Percentiles rank a stretch among this genome's conserved stretches.
These are phyloP conservation scores for Suhomyces terraborum DNA, from an alignment of 1,139 yeast species.

Conservation along the genomic window DNA sequence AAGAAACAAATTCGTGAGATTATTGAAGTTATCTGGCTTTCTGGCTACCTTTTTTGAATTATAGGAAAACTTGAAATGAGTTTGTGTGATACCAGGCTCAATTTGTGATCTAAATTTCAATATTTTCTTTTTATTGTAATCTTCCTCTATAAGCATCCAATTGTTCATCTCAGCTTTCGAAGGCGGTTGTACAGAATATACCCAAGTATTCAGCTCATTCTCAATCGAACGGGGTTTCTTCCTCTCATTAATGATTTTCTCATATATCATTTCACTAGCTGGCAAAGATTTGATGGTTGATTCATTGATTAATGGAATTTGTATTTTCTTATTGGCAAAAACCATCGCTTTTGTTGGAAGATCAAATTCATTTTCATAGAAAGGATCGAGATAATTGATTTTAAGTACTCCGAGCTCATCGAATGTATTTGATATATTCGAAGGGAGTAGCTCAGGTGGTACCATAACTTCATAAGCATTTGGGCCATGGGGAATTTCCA, in stretches of 20 bases:
- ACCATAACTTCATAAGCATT: conserved; percentile 23
- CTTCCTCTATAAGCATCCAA: conserved; percentile 26
- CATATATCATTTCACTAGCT: conserved; percentile 17
- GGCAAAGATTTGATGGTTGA: conserved; percentile 17
- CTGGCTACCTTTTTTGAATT: conserved; percentile 35
- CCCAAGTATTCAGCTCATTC: conserved; percentile 25
- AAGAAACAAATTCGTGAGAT: conserved; percentile 56
- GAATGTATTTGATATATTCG: conserved; percentile 36
- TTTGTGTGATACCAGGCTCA: conserved; percentile 46
- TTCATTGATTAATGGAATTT: conserved; percentile 33
- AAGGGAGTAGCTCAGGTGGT: conserved; percentile 24
- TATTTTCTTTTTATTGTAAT: conserved; percentile 14
- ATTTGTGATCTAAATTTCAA: conserved; percentile 49
- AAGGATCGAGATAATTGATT: conserved; percentile 63
- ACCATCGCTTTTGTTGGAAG: conserved; percentile 56
- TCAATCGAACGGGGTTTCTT: too few relatives aligned
- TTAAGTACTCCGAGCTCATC: conserved; percentile 50
- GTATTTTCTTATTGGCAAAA: conserved; percentile 67
- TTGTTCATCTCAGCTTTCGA: conserved; percentile 22
- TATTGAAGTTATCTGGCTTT: conserved; percentile 48
- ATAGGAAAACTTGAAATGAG: conserved; percentile 37
- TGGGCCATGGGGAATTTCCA: conserved; percentile 2
- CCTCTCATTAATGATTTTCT: neutral
- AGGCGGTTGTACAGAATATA: conserved; percentile 35
- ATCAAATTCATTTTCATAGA: conserved; percentile 54